Conservation (phyloP, 1,139 yeast genomes). For the Pichia sp. region DNA sequence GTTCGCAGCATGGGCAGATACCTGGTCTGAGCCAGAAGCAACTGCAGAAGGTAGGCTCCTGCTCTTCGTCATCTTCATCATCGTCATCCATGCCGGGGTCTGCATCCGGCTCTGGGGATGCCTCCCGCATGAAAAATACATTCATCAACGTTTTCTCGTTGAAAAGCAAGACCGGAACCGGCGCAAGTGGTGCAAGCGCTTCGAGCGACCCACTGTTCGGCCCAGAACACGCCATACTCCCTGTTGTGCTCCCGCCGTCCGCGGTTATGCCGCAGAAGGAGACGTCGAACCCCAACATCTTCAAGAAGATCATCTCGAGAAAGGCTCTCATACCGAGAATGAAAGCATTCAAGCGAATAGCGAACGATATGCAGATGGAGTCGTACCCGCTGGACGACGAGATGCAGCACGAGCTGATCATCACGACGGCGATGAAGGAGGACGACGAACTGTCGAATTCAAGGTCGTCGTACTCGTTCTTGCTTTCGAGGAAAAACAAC, state of each 20-base stretch:
- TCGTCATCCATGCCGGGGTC: not conserved
- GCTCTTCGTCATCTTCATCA: not conserved
- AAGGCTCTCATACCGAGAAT: constrained; percentile 30
- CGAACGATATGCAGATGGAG: constrained; percentile 32
- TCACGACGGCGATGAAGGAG: constrained; percentile 31
- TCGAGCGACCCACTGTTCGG: not conserved
- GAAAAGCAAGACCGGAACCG: not conserved
- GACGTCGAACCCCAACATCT: constrained; percentile 22
- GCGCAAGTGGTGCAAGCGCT: not conserved
- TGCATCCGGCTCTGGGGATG: not conserved
- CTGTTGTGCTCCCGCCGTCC: not conserved
- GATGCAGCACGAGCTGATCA: constrained; percentile 32
- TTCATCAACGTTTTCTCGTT: constrained; percentile 9
- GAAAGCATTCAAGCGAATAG: constrained; percentile 32
- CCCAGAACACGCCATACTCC: not conserved
- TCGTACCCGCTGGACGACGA: constrained; percentile 33
- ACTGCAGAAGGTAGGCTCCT: not conserved
- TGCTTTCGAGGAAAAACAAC: constrained; percentile 11
- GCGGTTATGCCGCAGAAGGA: not conserved
- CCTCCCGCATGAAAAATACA: constrained; percentile 6
- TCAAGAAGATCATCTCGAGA: constrained; percentile 27
- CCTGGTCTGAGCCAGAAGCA: not conserved
- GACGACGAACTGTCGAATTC: constrained; percentile 22
- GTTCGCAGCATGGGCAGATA: not conserved
- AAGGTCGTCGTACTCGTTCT: constrained; percentile 4